These are phyloP conservation scores for Suillus cothurnatus DNA, from an alignment of 768 basidiomycete species.

Conservation along the genomic window DNA sequence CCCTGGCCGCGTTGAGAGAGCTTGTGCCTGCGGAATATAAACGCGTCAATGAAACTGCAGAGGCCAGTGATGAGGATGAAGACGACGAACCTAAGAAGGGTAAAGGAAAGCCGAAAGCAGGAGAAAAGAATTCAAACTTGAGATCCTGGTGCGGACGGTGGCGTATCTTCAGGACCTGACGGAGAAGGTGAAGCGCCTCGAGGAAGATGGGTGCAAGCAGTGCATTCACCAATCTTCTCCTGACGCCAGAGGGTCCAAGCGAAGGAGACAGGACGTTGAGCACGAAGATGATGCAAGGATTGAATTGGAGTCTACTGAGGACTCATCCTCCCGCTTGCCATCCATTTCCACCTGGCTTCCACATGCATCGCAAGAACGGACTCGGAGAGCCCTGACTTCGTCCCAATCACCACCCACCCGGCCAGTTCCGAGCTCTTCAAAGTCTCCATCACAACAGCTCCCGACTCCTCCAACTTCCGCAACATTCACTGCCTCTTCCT, in stretches of 20 bases:
- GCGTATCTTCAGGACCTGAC: conserved; percentile 74
- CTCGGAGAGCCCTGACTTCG: conserved; percentile 28
- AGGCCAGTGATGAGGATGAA: conserved; percentile 35
- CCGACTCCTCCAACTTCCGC: conserved; percentile 63
- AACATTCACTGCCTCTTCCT: conserved; percentile 45
- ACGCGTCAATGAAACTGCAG: conserved; percentile 32
- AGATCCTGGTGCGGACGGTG: conserved; percentile 85
- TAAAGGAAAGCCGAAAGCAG: conserved; percentile 38
- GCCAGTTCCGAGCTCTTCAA: conserved; percentile 22
- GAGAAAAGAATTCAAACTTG: conserved; percentile 92
- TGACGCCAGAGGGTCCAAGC: conserved; percentile 9
- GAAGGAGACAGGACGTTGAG: background rate
- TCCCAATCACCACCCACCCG: conserved; percentile 38
- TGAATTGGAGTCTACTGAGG: background rate
- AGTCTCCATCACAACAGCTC: conserved; percentile 35
- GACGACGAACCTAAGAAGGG: conserved; percentile 35
- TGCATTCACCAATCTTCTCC: conserved; percentile 12
- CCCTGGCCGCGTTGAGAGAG: conserved; percentile 71
- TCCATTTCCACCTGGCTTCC: conserved; percentile 73
- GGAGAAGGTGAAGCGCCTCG: conserved; percentile 50
- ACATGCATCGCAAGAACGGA: conserved; percentile 18
- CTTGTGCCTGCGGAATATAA: conserved; percentile 72
- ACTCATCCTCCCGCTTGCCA: conserved; percentile 47
- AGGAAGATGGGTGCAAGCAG: conserved; percentile 28
- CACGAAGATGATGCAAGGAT: background rate